Evolutionary conservation across 1,284 basidiomycete species (phyloP).

Genomic region (Cutaneotrichosporon cutaneum): DNA sequence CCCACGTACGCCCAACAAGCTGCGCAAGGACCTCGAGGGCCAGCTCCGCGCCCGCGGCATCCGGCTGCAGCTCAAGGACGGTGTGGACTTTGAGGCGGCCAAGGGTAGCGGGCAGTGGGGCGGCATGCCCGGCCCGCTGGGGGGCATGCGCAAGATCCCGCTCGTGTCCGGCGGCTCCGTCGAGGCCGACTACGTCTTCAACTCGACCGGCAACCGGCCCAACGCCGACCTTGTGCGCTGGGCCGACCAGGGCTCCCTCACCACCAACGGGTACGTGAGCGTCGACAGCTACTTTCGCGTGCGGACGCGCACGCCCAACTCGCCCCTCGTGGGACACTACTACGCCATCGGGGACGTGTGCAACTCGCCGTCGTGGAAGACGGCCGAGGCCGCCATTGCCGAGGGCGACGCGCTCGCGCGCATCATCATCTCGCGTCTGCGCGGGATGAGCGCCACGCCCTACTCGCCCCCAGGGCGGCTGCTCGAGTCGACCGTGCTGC

Average conservation of each 20-base stretch:
- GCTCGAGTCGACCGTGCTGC: slow-evolving; percentile 32
- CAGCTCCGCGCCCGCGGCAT: slow-evolving; percentile 47
- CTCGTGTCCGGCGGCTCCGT: slow-evolving; percentile 41
- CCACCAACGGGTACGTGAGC: slow-evolving; percentile 35
- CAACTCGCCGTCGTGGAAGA: slow-evolving; percentile 44
- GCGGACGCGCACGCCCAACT: slow-evolving; percentile 17
- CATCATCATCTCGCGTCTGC: slow-evolving; percentile 38
- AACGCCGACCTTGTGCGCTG: slow-evolving; percentile 46
- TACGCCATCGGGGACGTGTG: slow-evolving; percentile 50
- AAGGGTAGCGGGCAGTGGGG: slow-evolving; percentile 32
- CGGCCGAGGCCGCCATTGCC: slow-evolving; percentile 31
- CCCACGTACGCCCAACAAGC: slow-evolving; percentile 36
- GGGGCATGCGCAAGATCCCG: slow-evolving; percentile 39
- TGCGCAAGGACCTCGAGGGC: slow-evolving; percentile 37
- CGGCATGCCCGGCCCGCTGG: slow-evolving; percentile 36
- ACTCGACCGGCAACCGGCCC: slow-evolving; percentile 53
- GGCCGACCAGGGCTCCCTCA: slow-evolving; percentile 42
- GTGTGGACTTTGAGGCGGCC: slow-evolving; percentile 36
- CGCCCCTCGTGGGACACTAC: slow-evolving; percentile 35
- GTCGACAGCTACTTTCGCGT: slow-evolving; percentile 46
- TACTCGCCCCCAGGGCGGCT: slow-evolving; percentile 24
- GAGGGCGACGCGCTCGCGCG: slow-evolving; percentile 27
- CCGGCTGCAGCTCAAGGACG: slow-evolving; percentile 47
- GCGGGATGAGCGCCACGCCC: slow-evolving; percentile 32
- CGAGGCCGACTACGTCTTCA: slow-evolving; percentile 54